phyloP scores from a whole-genome alignment of 306 rosid species.

The Vachellia pachyceras region DNA sequence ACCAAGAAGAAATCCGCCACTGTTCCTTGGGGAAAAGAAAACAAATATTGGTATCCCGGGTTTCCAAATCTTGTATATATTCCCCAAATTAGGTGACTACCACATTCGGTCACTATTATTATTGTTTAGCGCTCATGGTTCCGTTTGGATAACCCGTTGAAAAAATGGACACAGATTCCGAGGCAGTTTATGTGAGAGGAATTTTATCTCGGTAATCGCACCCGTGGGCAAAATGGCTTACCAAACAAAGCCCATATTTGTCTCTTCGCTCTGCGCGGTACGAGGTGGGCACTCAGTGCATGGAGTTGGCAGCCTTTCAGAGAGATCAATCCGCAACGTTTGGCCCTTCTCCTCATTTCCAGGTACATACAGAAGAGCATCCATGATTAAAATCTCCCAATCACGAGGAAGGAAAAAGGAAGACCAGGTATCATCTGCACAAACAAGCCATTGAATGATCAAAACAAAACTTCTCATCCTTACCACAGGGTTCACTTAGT shows the following conservation, averaged over 20 bases:
- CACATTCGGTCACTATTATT: conserved; percentile 37
- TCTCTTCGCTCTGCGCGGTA: conserved; percentile 45
- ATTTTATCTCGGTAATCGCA: too few relatives aligned
- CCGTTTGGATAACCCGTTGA: too few relatives aligned
- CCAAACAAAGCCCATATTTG: too few relatives aligned
- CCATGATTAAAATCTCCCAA: conserved; percentile 92
- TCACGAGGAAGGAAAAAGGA: conserved; percentile 69
- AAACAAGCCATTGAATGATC: conserved; percentile 32
- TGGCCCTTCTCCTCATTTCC: conserved; percentile 70
- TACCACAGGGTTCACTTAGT: background rate
- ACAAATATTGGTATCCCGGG: conserved; percentile 23
- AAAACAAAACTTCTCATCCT: conserved; percentile 3
- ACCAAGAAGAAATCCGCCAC: conserved; percentile 26
- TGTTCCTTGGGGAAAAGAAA: conserved; percentile 27
- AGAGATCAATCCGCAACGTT: conserved; percentile 68
- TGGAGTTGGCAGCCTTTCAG: conserved; percentile 52
- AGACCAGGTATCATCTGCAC: conserved; percentile 76
- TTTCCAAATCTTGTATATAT: conserved; percentile 15
- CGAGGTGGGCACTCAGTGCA: conserved; percentile 53
- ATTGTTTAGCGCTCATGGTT: conserved; percentile 40
- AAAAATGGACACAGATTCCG: too few relatives aligned
- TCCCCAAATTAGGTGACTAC: background rate
- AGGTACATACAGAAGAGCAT: conserved; percentile 88
- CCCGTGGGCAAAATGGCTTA: too few relatives aligned
- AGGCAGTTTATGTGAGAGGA: too few relatives aligned